These are phyloP conservation scores for Rosa hybrid DNA, from an alignment of 331 rosid species.

Conservation along the genomic window DNA sequence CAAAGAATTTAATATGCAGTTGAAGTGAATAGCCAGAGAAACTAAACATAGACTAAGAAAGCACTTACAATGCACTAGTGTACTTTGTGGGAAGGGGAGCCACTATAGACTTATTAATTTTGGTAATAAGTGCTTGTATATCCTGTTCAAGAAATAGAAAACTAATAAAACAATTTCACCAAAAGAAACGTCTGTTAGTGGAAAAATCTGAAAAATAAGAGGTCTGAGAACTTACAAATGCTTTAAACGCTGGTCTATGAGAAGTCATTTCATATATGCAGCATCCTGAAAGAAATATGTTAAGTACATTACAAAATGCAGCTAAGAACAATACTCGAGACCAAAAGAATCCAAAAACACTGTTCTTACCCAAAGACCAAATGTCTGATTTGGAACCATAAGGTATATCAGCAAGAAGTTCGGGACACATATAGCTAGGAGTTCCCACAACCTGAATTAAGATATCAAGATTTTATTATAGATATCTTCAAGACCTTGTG, in stretches of 20 bases:
- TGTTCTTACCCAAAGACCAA: conserved; percentile 89
- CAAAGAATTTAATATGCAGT: neutral
- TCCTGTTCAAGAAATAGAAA: conserved; percentile 64
- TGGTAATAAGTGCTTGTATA: conserved; percentile 92
- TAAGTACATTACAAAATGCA: conserved; percentile 22
- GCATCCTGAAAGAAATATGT: conserved; percentile 73
- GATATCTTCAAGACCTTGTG: conserved; percentile 21
- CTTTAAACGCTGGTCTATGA: conserved; percentile 90
- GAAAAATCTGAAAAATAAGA: conserved; percentile 7
- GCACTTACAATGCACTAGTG: conserved; percentile 85
- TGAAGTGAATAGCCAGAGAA: neutral
- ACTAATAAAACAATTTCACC: conserved; percentile 2
- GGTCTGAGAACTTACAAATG: conserved; percentile 71
- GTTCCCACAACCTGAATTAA: conserved; percentile 91
- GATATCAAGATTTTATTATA: conserved; percentile 15
- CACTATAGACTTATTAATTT: conserved; percentile 91
- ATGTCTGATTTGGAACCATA: conserved; percentile 98
- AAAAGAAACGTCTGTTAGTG: neutral
- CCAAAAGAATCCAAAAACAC: conserved; percentile 16
- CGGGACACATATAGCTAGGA: conserved; percentile 99
- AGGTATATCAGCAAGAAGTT: conserved; percentile 99
- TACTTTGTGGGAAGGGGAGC: conserved; percentile 96
- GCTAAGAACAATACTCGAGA: conserved; percentile 16
- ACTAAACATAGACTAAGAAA: neutral
- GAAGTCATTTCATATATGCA: conserved; percentile 93